These are phyloP conservation scores for Alternaria gaisen DNA, from an alignment of 2,329 filamentous ascomycete species.

Conservation along the genomic window DNA sequence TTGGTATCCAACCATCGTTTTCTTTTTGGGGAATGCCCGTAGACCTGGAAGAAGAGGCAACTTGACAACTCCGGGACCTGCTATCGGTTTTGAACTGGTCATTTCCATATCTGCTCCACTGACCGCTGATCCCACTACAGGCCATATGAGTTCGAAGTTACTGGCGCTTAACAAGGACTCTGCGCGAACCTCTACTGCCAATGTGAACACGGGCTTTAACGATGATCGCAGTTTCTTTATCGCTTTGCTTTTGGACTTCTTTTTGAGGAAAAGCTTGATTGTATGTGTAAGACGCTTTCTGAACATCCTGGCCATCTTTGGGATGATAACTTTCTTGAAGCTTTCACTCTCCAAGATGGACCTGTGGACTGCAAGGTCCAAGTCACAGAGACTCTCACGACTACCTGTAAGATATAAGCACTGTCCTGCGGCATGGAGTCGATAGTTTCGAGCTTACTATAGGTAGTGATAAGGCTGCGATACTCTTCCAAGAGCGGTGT, in stretches of 20 bases:
- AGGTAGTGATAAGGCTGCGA: neutral
- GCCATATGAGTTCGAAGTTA: constrained; percentile 1
- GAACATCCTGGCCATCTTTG: neutral
- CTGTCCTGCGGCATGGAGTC: neutral
- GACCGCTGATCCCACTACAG: neutral
- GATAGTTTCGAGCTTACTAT: neutral
- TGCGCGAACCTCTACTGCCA: constrained; percentile 2
- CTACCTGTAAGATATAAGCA: constrained; percentile 1
- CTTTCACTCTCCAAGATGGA: neutral
- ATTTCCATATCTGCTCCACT: neutral
- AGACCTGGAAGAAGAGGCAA: constrained; percentile 6
- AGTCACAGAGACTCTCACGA: neutral
- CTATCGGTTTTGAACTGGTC: neutral
- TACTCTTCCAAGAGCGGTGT: constrained; percentile 16
- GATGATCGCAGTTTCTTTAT: neutral
- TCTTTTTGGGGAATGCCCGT: neutral
- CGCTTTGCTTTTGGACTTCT: neutral
- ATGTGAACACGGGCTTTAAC: neutral
- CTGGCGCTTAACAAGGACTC: neutral
- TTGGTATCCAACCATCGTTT: constrained; percentile 3
- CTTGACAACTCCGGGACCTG: neutral
- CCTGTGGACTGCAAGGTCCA: constrained; percentile 9
- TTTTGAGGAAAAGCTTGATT: neutral
- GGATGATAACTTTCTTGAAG: constrained; percentile 10
- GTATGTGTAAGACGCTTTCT: neutral